Evolutionary conservation across 768 basidiomycete species (phyloP), one percentile per base, ranked within the genome.

Genomic region (Xerocomellus intermedius): DNA sequence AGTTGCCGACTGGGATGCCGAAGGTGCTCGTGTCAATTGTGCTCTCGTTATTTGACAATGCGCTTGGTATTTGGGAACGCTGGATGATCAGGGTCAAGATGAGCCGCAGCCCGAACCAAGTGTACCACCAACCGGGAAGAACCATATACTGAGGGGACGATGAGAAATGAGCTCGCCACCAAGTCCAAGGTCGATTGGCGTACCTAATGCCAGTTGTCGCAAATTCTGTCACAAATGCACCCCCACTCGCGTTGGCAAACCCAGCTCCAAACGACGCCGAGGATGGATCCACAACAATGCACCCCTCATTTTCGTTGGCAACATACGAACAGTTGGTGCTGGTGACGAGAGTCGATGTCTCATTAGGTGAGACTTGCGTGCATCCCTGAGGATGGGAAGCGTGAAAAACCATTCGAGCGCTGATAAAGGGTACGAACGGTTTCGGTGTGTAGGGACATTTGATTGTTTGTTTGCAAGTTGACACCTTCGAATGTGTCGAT

Each of bases 401-500:
- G 9, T 55, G 50, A 54, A 28, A 24, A 30, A 49, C 8, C 8
- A 17, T 51, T 21, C 26, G 19, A 44, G n/a, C 1, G 22, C 39
- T 16, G 19, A 32, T 43, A 35, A 46, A 49, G 16, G 24, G 28
- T 52, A 67, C 76, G 24, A 54, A 78, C 80, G 0, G 81, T 68
- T 38, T 77, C 74, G 0, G 89, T 89, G 68, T 93, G 91, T 16
- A 93, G 73, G 0, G 91, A 81, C 78, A 87, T 83, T 65, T 88
- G 86, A 57, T 86, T 89, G 50, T 75, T 72, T 4, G 76, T 75
- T 39, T 79, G 79, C 46, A 79, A 66, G 70, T 94, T 94, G 58
- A 94, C 85, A 33, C 84, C 87, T 68, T 94, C 91, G 55, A 94
- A 82, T 10, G 87, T 88, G 68, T 94, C 92, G 57, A 89, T 86